Base-by-base conservation (phyloP, 108 stramenopile genomes). In the Discostella pseudostelligera region DNA sequence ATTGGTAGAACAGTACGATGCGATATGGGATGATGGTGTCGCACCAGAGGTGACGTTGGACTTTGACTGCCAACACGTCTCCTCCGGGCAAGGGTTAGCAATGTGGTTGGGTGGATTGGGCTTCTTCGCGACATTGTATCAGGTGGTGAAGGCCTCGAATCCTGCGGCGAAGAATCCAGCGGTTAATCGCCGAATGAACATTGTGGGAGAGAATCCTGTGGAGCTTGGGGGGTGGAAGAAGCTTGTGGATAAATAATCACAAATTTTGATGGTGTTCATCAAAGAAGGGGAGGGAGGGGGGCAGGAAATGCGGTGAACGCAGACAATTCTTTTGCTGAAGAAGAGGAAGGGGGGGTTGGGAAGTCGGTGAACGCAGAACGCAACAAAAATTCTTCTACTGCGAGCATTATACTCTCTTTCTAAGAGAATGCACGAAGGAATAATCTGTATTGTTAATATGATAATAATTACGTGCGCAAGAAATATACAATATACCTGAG, bases 1-100 rank as follows among this genome's bases (percentile, higher is more conserved):
- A 91, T 79, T 98, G 25, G 78, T 83, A n/a, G 97, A 98, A 77
- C 92, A 96, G 53, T 69, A 84, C 59, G 97, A 96, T 69, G 82
- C 91, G 47, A 65, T 98, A 45, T 98, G 95, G 85, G 94, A 98
- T 65, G 97, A 98, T 81, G 94, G 95, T 40, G 96, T 96, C 44
- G 97, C 97, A 0, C 94, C 97, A 21, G 97, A 98, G 70, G 69
- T 94, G 43, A 90, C 92, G 24, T 64, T 98, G 25, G 97, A 98
- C 67, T 98, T 96, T 69, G 97, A 98, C 73, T 92, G 88, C 59
- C 93, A 93, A 62, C 95, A 95, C 74, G 66, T 96, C 48, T 78
- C 76, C n/a, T 80, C 83, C 6, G 48, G 48, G 20, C 88, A 95
- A 76, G 97, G 82, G 3, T 44, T 98, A 19, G 58, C 58, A 16